phyloP scores from a whole-genome alignment of 2,329 filamentous ascomycete genomes.

The Hymenoscyphus repandus region DNA sequence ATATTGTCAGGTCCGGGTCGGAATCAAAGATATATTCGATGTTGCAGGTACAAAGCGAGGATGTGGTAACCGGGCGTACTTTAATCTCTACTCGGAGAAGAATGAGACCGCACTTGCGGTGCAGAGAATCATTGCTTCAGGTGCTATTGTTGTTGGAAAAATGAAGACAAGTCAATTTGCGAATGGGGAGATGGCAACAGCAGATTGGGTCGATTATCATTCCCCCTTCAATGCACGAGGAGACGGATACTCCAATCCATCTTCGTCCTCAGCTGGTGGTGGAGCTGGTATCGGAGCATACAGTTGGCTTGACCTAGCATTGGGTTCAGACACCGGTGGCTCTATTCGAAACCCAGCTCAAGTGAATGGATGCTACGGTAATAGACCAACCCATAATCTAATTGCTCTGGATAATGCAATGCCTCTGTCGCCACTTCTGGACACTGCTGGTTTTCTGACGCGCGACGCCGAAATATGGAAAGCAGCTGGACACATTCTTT shows the following conservation, averaged over 20 bases:
- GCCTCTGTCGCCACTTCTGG: constrained; percentile 41
- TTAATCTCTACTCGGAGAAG: constrained; percentile 42
- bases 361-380: constrained; percentile 45
- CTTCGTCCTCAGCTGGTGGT: constrained; percentile 41
- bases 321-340: constrained; percentile 46
- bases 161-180: constrained; percentile 46
- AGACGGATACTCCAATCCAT: constrained; percentile 43
- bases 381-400: constrained; percentile 42
- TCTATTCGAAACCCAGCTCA: constrained; percentile 43
- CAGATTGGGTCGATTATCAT: constrained; percentile 42
- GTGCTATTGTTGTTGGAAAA: constrained; percentile 51
- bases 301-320: constrained; percentile 43
- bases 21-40: constrained; percentile 57
- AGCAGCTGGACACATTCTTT: constrained; percentile 39
- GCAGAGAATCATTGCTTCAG: constrained; percentile 50
- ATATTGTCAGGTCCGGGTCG: constrained; percentile 40
- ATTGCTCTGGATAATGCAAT: constrained; percentile 44
- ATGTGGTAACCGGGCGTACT: constrained; percentile 53
- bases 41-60: constrained; percentile 49
- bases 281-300: constrained; percentile 41
- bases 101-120: constrained; percentile 43
- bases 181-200: constrained; percentile 37
- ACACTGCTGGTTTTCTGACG: constrained; percentile 42
- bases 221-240: constrained; percentile 39
- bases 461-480: constrained; percentile 40